Evolutionary conservation across 495 filamentous ascomycete genomes (phyloP), one percentile per base, ranked within the genome.

Genomic region (Saxispiralis lemnorum): DNA sequence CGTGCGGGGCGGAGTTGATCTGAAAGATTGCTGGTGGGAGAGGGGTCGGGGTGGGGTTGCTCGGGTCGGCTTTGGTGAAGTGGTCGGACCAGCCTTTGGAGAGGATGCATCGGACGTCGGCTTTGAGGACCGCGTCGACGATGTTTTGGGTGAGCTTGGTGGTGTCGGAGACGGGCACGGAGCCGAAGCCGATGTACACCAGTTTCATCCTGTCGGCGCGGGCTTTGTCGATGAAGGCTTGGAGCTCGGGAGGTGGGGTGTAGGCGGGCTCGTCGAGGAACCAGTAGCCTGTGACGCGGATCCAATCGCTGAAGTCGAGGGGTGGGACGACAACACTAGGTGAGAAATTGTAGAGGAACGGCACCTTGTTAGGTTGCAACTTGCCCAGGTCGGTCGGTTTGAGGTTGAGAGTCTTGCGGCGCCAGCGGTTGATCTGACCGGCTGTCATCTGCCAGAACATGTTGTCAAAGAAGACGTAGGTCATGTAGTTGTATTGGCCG

Each of bases 41-140:
- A 6, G 24, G 9, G 24, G 24, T 9, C n/a, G n/a, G n/a, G 24
- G 9, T 9, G 24, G 24, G 24, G 24, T 28, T 28, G 24, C 5
- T 9, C 4, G 24, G 24, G 24, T 28, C 24, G 24, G 5, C 9
- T 9, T 28, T 28, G 9, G 24, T 28, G 12, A 86, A 67, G 16
- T 87, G 75, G 58, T 96, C 89, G n/a, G 86, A 93, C 89, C 89
- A 97, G n/a, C 89, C 89, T 57, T 96, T 96, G 19, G 84, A 93
- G 7, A 97, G 69, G 52, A 97, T 89, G 52, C 92, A 96, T 36
- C 88, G 75, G 4, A 96, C 84, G 53, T 92, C 88, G 0, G 92
- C 92, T 59, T 92, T 94, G 43, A 75, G 61, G 6, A 96, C 83
- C 0, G 84, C 85, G 43, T 93, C 82, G 28, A 97, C 78, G 11